Base-by-base conservation (phyloP, 495 filamentous ascomycete genomes). In the Tuber microsphaerosporum region DNA sequence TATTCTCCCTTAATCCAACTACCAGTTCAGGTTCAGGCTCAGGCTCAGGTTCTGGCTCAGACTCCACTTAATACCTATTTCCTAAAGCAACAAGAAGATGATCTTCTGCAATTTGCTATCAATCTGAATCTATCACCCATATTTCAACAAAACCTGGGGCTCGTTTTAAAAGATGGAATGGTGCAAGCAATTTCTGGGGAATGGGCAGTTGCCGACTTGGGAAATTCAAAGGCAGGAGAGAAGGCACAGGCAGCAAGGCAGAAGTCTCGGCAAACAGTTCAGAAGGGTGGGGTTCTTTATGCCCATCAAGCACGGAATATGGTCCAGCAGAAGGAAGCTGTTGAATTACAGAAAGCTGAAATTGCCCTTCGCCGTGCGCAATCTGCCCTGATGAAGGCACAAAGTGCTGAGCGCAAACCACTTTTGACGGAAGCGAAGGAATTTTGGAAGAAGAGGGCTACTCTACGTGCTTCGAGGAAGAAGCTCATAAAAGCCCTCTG, bases 371-470 rank as follows among this genome's bases (percentile, higher is more conserved):
- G 20, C 7, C 7, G 6, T 22, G 7, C 20, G 1, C 46, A 51
- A n/a, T 22, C 20, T n/a, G 46, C 46, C 0, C 9, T 51, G 7
- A 9, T 2, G 2, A 51, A 51, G 46, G 46, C 46, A 8, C 6
- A 51, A 9, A 51, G 46, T n/a, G 4, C 1, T 6, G 46, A 51
- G 20, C 6, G 20, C 0, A 51, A n/a, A n/a, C 46, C 46, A 51
- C 7, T 51, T 51, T n/a, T 51, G 6, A 51, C 8, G 5, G 46
- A 22, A n/a, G 46, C 8, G 6, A 51, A 51, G 22, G 7, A 51
- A 2, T 51, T 1, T 7, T 22, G 46, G 20, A 51, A 0, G 20
- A 5, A 20, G 0, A 0, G 0, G 16, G 0, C 1, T 1, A 6
- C 22, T 0, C 19, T 22, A 19, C 4, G 45, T 0, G 20, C 45